Evolutionary conservation across 257 asterid genomes (phyloP), one percentile per base, ranked within the genome.

Genomic region (Solanum stenotomum): DNA sequence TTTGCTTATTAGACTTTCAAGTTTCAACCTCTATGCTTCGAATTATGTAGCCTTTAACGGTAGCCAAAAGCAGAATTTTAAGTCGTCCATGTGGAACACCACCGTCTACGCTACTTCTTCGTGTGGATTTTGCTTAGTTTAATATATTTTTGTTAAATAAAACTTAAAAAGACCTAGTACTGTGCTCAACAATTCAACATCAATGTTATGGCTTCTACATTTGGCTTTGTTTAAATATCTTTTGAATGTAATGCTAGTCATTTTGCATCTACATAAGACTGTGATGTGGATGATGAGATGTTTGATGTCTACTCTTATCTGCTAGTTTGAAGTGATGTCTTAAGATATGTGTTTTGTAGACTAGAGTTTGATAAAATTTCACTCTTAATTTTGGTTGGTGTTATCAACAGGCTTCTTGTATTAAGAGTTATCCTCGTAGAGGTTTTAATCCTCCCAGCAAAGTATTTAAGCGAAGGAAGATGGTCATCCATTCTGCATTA

Each of bases 401-500:
- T 85, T 65, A 42, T 85, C 76, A 12, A 49, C 83, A 70, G 83
- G 83, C 13, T 71, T 71, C 9, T 71, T 25, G 1, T 86, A 38
- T 71, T 3, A 86, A 33, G 85, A 46, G 29, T 46, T 29, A 85
- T 44, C 83, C 11, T 67, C 14, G 2, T 67, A 68, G 42, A 46
- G 77, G 31, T 18, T 38, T 52, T 25, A 27, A 38, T 67, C 46
- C 29, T 29, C 34, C 29, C 34, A 29, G 84, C 56, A 10, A 63
- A 59, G 65, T 44, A 81, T 81, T 27, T 10, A 18, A 76, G 83
- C 46, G 42, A 59, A 65, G 20, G 67, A 86, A 86, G 89, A 68
- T 89, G 92, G 93, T 88, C 42, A 29, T 89, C 35, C 71, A 84
- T 92, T 89, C 93, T 23, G 84, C 90, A 33, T 86, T 87, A 83